phyloP scores from a whole-genome alignment of 2,329 filamentous ascomycete genomes.

The Raffaelea deltoideospora region DNA sequence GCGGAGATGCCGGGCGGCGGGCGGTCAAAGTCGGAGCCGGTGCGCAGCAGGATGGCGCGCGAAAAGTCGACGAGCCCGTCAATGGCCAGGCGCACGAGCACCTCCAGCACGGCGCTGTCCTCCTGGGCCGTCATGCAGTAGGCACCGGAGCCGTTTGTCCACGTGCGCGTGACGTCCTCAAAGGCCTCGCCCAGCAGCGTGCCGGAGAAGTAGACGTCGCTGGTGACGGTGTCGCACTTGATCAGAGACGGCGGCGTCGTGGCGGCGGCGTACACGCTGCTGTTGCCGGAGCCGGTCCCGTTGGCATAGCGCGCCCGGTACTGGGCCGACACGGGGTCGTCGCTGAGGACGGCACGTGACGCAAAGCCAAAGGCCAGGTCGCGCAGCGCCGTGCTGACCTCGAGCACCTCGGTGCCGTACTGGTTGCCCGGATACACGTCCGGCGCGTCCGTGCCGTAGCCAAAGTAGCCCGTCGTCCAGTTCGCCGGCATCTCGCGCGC shows the following conservation, averaged over 20 bases:
- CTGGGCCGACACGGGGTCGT: conserved; percentile 28
- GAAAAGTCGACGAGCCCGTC: conserved; percentile 46
- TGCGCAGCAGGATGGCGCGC: conserved; percentile 53
- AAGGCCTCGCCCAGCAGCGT: conserved; percentile 45
- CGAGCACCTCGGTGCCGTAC: conserved; percentile 58
- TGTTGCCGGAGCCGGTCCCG: conserved; percentile 13
- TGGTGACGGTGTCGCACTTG: conserved; percentile 53
- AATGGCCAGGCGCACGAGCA: conserved; percentile 42
- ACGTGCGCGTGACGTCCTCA: conserved; percentile 44
- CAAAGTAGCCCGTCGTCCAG: conserved; percentile 54
- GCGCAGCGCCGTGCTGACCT: conserved; percentile 44
- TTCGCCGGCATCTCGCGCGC: conserved; percentile 49
- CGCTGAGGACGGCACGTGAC: conserved; percentile 32
- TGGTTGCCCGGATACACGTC: conserved; percentile 39
- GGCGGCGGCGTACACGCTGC: conserved; percentile 25
- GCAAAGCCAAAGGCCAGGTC: conserved; percentile 37
- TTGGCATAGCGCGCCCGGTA: conserved; percentile 40
- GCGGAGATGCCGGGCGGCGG: conserved; percentile 42
- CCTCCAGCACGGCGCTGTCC: conserved; percentile 55
- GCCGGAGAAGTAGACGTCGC: conserved; percentile 58
- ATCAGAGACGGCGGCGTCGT: conserved; percentile 37
- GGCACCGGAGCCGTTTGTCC: conserved; percentile 51
- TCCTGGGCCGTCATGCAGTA: conserved; percentile 63
- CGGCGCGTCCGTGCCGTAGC: conserved; percentile 41
- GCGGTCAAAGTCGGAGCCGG: conserved; percentile 56